Base-by-base conservation (phyloP, 78 protist species). In the Dictyostelium purpureum region DNA sequence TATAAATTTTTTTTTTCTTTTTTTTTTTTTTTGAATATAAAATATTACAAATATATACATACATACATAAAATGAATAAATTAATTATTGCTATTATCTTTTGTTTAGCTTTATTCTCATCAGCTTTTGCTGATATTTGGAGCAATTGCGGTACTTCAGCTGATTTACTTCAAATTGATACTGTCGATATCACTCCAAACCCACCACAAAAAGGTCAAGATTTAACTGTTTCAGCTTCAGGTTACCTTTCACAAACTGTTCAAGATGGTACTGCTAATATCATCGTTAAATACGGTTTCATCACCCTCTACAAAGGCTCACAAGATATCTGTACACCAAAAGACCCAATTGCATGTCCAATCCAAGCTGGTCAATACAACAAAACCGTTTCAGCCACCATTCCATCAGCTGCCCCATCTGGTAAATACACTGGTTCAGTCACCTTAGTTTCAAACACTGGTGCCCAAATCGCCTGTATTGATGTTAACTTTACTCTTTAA, bases 271-370 rank as follows among this genome's bases (percentile, higher is more conserved):
- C 6, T 26, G 93, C n/a, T 14, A 4, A 51, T 1, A 4, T 76
- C 38, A 6, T 24, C 10, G 65, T 88, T 33, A 88, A 63, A 52
- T 88, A 75, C 40, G 93, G 93, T 31, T 77, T 88, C 85, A 73
- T 75, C 4, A 88, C 93, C 0, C 6, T 87, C 1, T 9, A 75
- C 79, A 65, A 75, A 26, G 12, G 75, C 49, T 18, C 35, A 10
- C 57, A 56, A n/a, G 24, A 0, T 16, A 37, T 87, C 24, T 87
- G 93, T 77, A n/a, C 28, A 1, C 5, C 47, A 1, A 16, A 57
- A 26, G 40, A 71, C 57, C 81, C 76, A 76, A 1, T 40, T 19
- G 3, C 81, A 52, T 88, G 87, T 31, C 85, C 85, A 77, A 51
- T 76, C 26, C 40, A 42, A 7, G 67, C 87, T 43, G 93, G 80